Evolutionary conservation across 1,284 basidiomycete species (phyloP).

Genomic region (Hemileia vastatrix): DNA sequence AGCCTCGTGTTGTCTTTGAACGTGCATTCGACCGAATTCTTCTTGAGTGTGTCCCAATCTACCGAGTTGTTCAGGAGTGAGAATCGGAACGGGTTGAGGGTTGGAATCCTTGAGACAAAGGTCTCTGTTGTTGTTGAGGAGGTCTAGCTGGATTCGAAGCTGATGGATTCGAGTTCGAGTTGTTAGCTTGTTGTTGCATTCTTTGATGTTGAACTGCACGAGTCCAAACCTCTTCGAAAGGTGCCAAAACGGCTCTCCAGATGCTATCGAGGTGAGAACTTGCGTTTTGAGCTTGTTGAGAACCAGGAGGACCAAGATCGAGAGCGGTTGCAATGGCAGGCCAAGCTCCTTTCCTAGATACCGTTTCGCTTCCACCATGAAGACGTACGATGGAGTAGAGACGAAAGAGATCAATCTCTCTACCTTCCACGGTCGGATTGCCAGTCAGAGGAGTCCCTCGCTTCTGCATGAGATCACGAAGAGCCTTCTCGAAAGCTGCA

Average conservation of each 20-base stretch:
- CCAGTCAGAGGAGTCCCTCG: conserved; percentile 33
- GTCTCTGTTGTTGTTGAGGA: conserved; percentile 13
- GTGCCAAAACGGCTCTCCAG: conserved; percentile 33
- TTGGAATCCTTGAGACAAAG: conserved; percentile 27
- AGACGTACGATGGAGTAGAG: conserved; percentile 38
- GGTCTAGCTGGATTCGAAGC: conserved; percentile 14
- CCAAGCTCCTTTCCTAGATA: conserved; percentile 36
- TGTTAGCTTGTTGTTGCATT: conserved; percentile 17
- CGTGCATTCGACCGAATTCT: conserved; percentile 31
- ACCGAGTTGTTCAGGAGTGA: conserved; percentile 30
- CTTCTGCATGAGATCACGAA: conserved; percentile 36
- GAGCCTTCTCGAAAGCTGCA: conserved; percentile 33
- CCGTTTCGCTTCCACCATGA: conserved; percentile 36
- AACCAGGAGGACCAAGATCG: conserved; percentile 31
- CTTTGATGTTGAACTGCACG: conserved; percentile 33
- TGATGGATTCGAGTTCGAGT: conserved; percentile 22
- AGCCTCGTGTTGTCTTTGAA: conserved; percentile 27
- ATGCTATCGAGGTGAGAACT: conserved; percentile 31
- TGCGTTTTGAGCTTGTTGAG: conserved; percentile 31
- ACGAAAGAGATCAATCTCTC: conserved; percentile 35
- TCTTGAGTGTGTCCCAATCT: conserved; percentile 30
- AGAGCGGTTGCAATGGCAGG: conserved; percentile 33
- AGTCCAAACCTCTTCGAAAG: conserved; percentile 40
- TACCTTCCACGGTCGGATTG: conserved; percentile 32
- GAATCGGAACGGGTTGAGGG: conserved; percentile 28